Conservation (phyloP, 352 stramenopile species). For the Nothophytophthora sp. region DNA sequence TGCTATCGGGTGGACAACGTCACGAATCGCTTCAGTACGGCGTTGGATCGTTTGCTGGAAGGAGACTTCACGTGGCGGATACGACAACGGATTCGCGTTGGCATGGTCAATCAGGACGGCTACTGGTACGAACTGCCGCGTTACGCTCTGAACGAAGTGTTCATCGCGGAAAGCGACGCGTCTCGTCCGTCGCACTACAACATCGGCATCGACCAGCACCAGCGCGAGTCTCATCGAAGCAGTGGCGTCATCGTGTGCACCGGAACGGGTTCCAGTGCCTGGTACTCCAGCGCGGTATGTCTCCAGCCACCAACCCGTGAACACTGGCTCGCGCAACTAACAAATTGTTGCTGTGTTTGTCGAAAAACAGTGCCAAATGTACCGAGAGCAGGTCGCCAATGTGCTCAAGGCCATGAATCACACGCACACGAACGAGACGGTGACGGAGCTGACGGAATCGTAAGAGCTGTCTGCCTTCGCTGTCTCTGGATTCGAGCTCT, state of each 20-base stretch:
- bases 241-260: conserved; percentile 90
- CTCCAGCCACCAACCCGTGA: neutral
- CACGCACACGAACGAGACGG: conserved; percentile 87
- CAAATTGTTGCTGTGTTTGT: conserved; percentile 6
- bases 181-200: conserved; percentile 88
- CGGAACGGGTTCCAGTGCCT: conserved; percentile 86
- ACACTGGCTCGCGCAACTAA: neutral
- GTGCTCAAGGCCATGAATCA: conserved; percentile 85
- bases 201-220: conserved; percentile 87
- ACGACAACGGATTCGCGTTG: conserved; percentile 83
- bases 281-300: conserved; percentile 86
- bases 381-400: conserved; percentile 84
- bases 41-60: conserved; percentile 62
- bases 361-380: conserved; percentile 84
- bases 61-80: conserved; percentile 83
- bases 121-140: conserved; percentile 87
- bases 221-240: conserved; percentile 86
- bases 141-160: conserved; percentile 89
- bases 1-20: conserved; percentile 87
- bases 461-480: conserved; percentile 34
- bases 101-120: conserved; percentile 89
- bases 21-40: conserved; percentile 68
- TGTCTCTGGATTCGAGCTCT: too few relatives aligned
- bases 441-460: conserved; percentile 87
- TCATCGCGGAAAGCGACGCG: conserved; percentile 87